A percentile compares a stretch with the other conserved stretches of the same genome.
Evolutionary conservation across 768 basidiomycete genomes (phyloP).

Genomic region (Auriscalpium vulgare): DNA sequence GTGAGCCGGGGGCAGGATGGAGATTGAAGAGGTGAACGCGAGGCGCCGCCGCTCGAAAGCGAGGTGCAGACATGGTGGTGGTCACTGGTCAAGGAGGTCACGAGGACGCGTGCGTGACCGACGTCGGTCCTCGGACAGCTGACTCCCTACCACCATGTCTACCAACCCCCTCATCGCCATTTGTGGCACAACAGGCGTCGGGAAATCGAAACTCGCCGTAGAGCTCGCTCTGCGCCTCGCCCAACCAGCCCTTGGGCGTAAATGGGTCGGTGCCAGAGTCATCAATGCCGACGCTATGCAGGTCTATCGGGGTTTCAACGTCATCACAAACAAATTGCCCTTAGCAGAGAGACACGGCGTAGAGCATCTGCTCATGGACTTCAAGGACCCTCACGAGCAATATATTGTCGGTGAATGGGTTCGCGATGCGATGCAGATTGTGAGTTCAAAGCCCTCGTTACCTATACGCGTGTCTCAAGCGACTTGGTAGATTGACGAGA

Average conservation of each 20-base stretch:
- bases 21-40: conserved; percentile 65
- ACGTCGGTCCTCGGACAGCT: not conserved
- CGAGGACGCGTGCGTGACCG: conserved; percentile 27
- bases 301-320: conserved; percentile 83
- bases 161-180: conserved; percentile 70
- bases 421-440: conserved; percentile 66
- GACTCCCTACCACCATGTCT: conserved; percentile 23
- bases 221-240: conserved; percentile 67
- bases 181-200: conserved; percentile 92
- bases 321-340: conserved; percentile 92
- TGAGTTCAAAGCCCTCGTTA: conserved; percentile 31
- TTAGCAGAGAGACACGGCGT: conserved; percentile 68
- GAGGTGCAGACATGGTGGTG: conserved; percentile 29
- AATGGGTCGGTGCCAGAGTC: conserved; percentile 60
- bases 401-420: conserved; percentile 88
- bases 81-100: conserved; percentile 18
- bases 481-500: conserved; percentile 59
- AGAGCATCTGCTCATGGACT: conserved; percentile 83
- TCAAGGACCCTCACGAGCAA: conserved; percentile 81
- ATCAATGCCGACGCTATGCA: conserved; percentile 99
- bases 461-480: not conserved
- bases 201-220: conserved; percentile 88
- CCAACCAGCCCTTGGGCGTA: conserved; percentile 23
- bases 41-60: conserved; percentile 30
- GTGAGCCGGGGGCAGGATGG: conserved; percentile 59